These are phyloP conservation scores for Nicotiana sylvestris DNA, from an alignment of 257 asterid species.

Conservation along the genomic window DNA sequence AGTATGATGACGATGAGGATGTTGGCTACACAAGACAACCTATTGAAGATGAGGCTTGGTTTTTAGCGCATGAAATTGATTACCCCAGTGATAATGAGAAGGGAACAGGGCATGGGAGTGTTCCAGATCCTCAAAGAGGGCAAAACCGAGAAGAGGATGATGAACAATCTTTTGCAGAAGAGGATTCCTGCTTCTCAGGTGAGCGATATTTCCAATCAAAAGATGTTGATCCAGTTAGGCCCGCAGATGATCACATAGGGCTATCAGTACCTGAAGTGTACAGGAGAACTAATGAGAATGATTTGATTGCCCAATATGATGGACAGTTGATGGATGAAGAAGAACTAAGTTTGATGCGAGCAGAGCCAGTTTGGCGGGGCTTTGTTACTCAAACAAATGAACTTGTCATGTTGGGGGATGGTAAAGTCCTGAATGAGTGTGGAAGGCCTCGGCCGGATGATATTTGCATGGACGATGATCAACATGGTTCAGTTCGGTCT, in stretches of 20 bases:
- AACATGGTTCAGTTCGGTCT: conserved; percentile 95
- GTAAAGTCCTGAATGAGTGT: conserved; percentile 47
- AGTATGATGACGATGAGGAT: conserved; percentile 93
- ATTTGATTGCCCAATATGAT: conserved; percentile 59
- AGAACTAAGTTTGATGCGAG: conserved; percentile 70
- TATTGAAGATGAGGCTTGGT: conserved; percentile 97
- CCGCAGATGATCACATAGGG: conserved; percentile 52
- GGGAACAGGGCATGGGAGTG: conserved; percentile 74
- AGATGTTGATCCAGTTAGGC: conserved; percentile 46
- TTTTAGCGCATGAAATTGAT: conserved; percentile 96
- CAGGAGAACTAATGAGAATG: conserved; percentile 43
- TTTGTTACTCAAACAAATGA: conserved; percentile 76
- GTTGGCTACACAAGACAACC: conserved; percentile 98
- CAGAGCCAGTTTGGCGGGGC: conserved; percentile 96
- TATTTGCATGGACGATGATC: conserved; percentile 76
- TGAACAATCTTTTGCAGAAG: conserved; percentile 86
- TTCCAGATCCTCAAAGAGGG: conserved; percentile 64
- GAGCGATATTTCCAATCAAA: conserved; percentile 65
- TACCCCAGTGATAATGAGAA: conserved; percentile 96
- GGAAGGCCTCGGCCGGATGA: conserved; percentile 66
- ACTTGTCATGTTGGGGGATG: conserved; percentile 65
- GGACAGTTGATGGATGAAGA: conserved; percentile 91
- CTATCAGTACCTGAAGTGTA: conserved; percentile 41
- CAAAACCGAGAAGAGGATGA: conserved; percentile 71
- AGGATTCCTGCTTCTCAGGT: conserved; percentile 86